phyloP scores from a whole-genome alignment of 2,329 filamentous ascomycete genomes.

The Cladosporium sphaerospermum region DNA sequence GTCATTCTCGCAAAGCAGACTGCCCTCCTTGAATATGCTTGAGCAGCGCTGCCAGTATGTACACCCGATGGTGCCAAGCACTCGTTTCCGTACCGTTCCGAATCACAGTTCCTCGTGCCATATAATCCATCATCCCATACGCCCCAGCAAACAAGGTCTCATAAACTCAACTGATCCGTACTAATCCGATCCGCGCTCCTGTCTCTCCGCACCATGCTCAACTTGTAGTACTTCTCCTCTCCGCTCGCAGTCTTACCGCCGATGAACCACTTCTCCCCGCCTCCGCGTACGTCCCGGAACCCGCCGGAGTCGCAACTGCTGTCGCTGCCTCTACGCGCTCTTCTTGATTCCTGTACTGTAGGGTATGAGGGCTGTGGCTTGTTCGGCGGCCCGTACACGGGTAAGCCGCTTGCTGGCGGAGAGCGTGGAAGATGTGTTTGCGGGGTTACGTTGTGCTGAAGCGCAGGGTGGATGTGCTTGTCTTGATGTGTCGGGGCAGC shows the following conservation, averaged over 20 bases:
- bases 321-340: slow-evolving; percentile 59
- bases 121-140: background rate
- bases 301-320: slow-evolving; percentile 69
- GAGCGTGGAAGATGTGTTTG: slow-evolving; percentile 32
- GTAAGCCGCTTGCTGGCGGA: slow-evolving; percentile 28
- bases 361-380: slow-evolving; percentile 29
- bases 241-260: slow-evolving; percentile 68
- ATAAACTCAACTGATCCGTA: slow-evolving; percentile 68
- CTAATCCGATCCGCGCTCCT: slow-evolving; percentile 69
- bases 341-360: slow-evolving; percentile 26
- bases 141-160: slow-evolving; percentile 27
- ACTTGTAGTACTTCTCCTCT: slow-evolving; percentile 76
- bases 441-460: slow-evolving; percentile 33
- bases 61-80: background rate
- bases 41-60: background rate
- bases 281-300: slow-evolving; percentile 68
- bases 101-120: background rate
- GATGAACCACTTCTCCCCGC: slow-evolving; percentile 75
- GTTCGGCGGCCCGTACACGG: slow-evolving; percentile 30
- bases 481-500: slow-evolving; percentile 32
- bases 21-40: background rate
- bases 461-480: slow-evolving; percentile 22
- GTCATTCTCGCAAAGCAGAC: background rate
- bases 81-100: background rate
- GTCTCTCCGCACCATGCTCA: slow-evolving; percentile 67